Evolutionary conservation across 1,284 basidiomycete species (phyloP), one percentile per base, ranked within the genome.

Genomic region (Moniliophthora roreri): DNA sequence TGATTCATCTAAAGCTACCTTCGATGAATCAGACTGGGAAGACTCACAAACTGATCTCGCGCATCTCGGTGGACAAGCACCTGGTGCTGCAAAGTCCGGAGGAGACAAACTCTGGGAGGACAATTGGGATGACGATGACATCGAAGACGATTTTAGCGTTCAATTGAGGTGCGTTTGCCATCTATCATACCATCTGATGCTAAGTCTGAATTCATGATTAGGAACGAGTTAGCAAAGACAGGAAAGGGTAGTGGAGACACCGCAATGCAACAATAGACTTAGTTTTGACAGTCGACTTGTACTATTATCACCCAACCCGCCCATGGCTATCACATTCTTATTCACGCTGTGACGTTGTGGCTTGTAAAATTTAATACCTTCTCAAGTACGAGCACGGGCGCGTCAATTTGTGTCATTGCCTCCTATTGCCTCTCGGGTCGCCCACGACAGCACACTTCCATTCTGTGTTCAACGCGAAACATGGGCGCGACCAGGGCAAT

Each of bases 91-190:
- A 10, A 87, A 84, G 65, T 85, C 86, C 21, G 84, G 82, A 37
- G 86, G 86, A 10, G 84, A 91, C 69, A 91, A 95, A 66, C 77
- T 98, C 28, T 99, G 96, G 96, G 95, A 98, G 77, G 96, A 98
- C 65, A 98, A 98, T 69, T 99, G 96, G 96, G 96, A 99, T 66
- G 96, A 99, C 65, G 96, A 99, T 72, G 95, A 98, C 70, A 88
- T 97, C 57, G 96, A 97, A 69, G 95, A 98, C 66, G 94, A 98
- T 63, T 99, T 98, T 68, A 95, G 93, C 65, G 87, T 92, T 54
- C 94, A 97, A 71, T 75, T 99, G 62, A 85, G 96, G 95, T 95
- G 80, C 70, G 75, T 57, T 4, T n/a, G n/a, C 53, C 23, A 20
- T 1, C 26, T 32, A 3, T 48, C 11, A 50, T 32, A 40, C 24